Conservation (phyloP, 2,329 filamentous ascomycete genomes). For the Alternaria triticina region DNA sequence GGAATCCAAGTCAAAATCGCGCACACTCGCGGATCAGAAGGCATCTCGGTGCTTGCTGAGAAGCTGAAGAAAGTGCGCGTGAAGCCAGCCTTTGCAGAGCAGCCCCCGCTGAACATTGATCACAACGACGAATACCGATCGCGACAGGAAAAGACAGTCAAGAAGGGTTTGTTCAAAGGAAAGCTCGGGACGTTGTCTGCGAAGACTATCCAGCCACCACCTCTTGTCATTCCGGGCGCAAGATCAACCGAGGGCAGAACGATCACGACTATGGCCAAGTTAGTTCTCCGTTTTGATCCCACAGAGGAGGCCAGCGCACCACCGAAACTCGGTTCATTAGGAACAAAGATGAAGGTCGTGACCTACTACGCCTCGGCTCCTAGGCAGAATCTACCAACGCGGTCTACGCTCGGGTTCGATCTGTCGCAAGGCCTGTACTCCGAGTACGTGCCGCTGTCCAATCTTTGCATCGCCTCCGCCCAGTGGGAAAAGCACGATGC, state of each 20-base stretch:
- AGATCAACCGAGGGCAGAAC: slow-evolving; percentile 47
- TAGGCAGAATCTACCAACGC: slow-evolving; percentile 57
- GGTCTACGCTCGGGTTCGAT: slow-evolving; percentile 51
- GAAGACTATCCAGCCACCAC: slow-evolving; percentile 63
- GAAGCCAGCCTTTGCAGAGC: slow-evolving; percentile 64
- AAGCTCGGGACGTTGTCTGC: slow-evolving; percentile 65
- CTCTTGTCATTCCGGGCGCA: slow-evolving; percentile 58
- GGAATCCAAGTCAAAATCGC: slow-evolving; percentile 58
- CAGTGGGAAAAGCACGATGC: slow-evolving; percentile 60
- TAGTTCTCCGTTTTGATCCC: slow-evolving; percentile 68
- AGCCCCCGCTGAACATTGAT: slow-evolving; percentile 63
- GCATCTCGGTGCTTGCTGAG: slow-evolving; percentile 55
- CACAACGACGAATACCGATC: slow-evolving; percentile 58
- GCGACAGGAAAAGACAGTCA: slow-evolving; percentile 65
- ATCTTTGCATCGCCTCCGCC: slow-evolving; percentile 62
- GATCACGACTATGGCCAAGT: slow-evolving; percentile 61
- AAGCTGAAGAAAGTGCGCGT: slow-evolving; percentile 64
- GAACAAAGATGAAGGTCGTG: slow-evolving; percentile 62
- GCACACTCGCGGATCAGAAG: slow-evolving; percentile 49
- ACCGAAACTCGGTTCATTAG: slow-evolving; percentile 60
- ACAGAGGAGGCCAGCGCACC: slow-evolving; percentile 56
- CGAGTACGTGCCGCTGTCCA: slow-evolving; percentile 61
- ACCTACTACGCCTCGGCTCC: slow-evolving; percentile 64
- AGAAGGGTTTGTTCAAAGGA: slow-evolving; percentile 65
- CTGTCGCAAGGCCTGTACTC: slow-evolving; percentile 60